A percentile compares a stretch with the other conserved stretches of the same genome.
Evolutionary conservation across 176 grass and related monocot genomes (phyloP).

Genomic region (Chrysopogon serrulatus): DNA sequence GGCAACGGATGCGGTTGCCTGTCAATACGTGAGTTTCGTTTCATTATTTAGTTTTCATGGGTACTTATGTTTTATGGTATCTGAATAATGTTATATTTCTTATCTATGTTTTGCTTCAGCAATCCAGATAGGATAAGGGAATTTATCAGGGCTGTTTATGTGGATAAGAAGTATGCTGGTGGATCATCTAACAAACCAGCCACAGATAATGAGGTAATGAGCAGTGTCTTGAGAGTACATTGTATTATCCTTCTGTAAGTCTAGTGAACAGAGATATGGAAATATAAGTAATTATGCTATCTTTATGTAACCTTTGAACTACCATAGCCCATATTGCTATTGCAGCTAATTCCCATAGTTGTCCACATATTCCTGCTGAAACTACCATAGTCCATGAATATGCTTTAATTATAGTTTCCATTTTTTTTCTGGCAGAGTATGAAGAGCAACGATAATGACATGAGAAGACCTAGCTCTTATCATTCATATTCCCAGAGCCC

Average conservation of each 20-base stretch:
- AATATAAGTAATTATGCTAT: neutral
- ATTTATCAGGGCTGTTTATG: slow-evolving; percentile 97
- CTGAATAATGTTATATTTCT: neutral
- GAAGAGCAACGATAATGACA: slow-evolving; percentile 56
- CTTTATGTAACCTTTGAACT: neutral
- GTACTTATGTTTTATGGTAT: neutral
- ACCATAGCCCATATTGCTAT: neutral
- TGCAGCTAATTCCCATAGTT: neutral
- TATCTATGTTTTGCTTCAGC: slow-evolving; percentile 44
- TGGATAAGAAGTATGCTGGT: slow-evolving; percentile 91
- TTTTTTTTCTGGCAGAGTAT: slow-evolving; percentile 43
- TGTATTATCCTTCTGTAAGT: slow-evolving; percentile 4
- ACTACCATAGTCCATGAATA: neutral
- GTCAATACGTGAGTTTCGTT: slow-evolving; percentile 60
- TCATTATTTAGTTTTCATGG: neutral
- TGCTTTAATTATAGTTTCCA: slow-evolving; percentile 22
- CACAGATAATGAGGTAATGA: slow-evolving; percentile 59
- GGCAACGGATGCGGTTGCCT: slow-evolving; percentile 92
- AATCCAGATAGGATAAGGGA: slow-evolving; percentile 93
- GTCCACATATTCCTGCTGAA: neutral
- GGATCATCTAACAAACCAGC: slow-evolving; percentile 44
- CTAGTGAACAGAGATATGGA: neutral
- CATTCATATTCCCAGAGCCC: slow-evolving; percentile 99
- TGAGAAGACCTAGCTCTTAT: slow-evolving; percentile 77
- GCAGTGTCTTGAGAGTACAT: neutral